Base-by-base conservation (phyloP, 768 basidiomycete genomes). In the Suillus subalutaceus region DNA sequence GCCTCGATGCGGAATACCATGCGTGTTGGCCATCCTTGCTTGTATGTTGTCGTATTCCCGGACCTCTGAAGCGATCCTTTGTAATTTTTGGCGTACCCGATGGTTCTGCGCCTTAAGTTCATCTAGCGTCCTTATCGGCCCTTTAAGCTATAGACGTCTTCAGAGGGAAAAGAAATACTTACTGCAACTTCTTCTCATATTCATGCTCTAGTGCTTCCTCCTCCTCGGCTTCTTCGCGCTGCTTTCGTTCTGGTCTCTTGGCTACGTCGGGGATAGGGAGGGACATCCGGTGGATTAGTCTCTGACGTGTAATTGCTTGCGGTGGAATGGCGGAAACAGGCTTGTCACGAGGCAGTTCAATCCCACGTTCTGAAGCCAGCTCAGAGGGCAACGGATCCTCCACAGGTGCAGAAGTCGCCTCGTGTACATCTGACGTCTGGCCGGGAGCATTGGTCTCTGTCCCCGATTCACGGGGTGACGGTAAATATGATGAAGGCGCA, bases 21-120 rank as follows among this genome's bases (percentile, higher is more conserved):
- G 79, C 4, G 82, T 74, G 30, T 79, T 79, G 66, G 83, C 80
- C 48, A 89, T 77, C 40, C 80, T 79, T n/a, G 81, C 76, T 69
- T 88, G 90, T 13, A 88, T 77, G 10, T 79, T 71, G 65, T 93
- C 90, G 66, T 88, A 91, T 60, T 93, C 92, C 69, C 84, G 82
- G 53, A 92, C 80, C 37, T 82, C 83, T 8, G 79, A 79, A 2
- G 90, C 86, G 63, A 92, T 82, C 64, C 86, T 85, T 69, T 91
- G 88, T 35, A 92, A 79, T 35, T 90, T 79, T 69, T 90, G 88
- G 41, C 91, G 85, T 46, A 90, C 86, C 63, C 87, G 82, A 65
- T 87, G 83, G 67, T 94, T 94, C 70, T 90, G 87, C 15, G 80
- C 75, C 62, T 79, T 79, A 13, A 85, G 76, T 59, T 88, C 85